Evolutionary conservation across 2,329 filamentous ascomycete species (phyloP), one percentile per base, ranked within the genome.

Genomic region (Ophiostoma sp.): DNA sequence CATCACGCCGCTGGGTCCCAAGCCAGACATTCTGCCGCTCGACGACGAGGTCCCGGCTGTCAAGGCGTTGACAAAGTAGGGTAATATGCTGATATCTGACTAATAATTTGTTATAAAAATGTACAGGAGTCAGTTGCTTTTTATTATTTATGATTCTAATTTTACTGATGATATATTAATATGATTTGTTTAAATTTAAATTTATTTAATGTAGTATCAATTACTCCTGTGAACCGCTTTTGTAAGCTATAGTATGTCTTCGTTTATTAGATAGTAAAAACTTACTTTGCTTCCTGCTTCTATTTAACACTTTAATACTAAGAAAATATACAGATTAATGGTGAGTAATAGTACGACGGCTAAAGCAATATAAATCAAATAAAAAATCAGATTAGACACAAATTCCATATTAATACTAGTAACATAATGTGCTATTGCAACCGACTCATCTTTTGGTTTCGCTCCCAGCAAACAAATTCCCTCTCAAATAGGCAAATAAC

Each of bases 1-100:
- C 54, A 96, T 99, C 77, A 94, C 93, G 33, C 94, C 94, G 0
- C 77, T 96, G 20, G 94, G 94, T 0, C 94, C 95, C 5, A 75
- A 93, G 76, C 94, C 94, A 54, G 86, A 96, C 80, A 90, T 99
- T 73, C 76, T 97, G 80, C 86, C 86, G 4, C 81, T 91, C 75
- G 90, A 90, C 60, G 87, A 95, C 75, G 94, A 97, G 81, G 92
- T 97, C 6, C 74, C 82, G 8, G 89, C 87, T 60, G 89, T 77
- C 23, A 76, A 75, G 74, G 75, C 72, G 0, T 36, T 41, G 20
- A 60, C 31, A 1, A 68, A 71, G 68, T 72, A 70, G 27, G 44
- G 20, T 23, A 8, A 8, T 11, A 15, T 52, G 44, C 13, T 31
- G 23, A 13, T 23, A 17, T 57, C 52, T 57, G 0, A 1, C 20